Evolutionary conservation across 495 filamentous ascomycete species (phyloP).

Genomic region (Letharia lupina): DNA sequence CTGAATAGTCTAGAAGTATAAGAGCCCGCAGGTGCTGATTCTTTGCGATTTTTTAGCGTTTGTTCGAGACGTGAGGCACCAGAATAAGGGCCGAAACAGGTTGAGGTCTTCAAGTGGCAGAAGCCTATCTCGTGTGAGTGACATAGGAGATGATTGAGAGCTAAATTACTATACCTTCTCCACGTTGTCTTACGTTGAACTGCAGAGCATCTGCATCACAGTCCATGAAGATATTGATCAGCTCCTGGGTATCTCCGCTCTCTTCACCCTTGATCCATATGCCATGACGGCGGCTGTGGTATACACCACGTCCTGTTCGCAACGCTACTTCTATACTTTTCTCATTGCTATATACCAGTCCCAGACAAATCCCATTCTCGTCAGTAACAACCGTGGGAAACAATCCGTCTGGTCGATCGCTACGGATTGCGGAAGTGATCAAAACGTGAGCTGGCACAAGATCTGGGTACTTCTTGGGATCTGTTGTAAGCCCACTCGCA

Average conservation of each 20-base stretch:
- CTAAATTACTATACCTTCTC: conserved; percentile 43
- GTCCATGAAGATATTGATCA: conserved; percentile 75
- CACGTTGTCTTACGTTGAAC: conserved; percentile 83
- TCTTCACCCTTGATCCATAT: conserved; percentile 95
- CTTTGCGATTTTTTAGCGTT: conserved; percentile 71
- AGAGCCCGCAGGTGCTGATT: conserved; percentile 73
- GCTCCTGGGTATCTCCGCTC: conserved; percentile 85
- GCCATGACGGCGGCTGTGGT: conserved; percentile 76
- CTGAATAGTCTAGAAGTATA: conserved; percentile 91
- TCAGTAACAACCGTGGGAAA: conserved; percentile 84
- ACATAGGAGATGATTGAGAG: not conserved
- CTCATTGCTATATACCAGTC: conserved; percentile 85
- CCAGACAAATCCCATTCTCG: conserved; percentile 75
- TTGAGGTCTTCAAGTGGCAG: conserved; percentile 85
- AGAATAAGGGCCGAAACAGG: conserved; percentile 79
- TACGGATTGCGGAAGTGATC: conserved; percentile 58
- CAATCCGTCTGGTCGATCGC: conserved; percentile 78
- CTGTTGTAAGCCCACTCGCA: conserved; percentile 56
- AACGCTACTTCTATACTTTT: conserved; percentile 84
- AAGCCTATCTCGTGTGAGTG: conserved; percentile 51
- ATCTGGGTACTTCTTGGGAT: conserved; percentile 44
- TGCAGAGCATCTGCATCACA: conserved; percentile 89
- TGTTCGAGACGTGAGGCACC: conserved; percentile 78
- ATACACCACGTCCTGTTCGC: conserved; percentile 82
- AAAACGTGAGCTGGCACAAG: conserved; percentile 60